Base-by-base conservation (phyloP, 1,284 basidiomycete species). In the Agaricales sp. region DNA sequence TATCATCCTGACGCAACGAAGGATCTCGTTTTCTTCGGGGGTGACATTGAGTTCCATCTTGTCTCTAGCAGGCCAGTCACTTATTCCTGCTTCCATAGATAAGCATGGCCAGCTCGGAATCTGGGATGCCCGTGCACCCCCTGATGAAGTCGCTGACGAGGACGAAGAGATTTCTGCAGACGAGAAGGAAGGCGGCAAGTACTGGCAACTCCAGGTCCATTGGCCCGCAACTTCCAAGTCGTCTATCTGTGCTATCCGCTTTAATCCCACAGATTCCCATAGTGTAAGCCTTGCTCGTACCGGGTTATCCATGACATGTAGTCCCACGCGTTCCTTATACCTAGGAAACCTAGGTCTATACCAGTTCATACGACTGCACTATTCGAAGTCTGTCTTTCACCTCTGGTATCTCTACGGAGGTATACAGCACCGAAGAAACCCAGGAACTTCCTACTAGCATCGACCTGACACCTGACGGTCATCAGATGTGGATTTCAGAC, bases 401-500 rank as follows among this genome's bases (percentile, higher is more conserved):
- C 4, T 76, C 83, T 1, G 82, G 81, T 1, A 63, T 81, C 23
- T 85, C 87, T 1, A 67, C 67, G 22, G 84, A 90, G 59, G 61
- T 90, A 11, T 82, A 75, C 57, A 68, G 77, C 1, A 74, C 72
- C 11, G 75, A 79, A 2, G 77, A 82, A 14, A 61, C 62, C 3
- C 11, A n/a, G 11, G 30, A 35, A 35, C 68, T 89, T 24, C 76
- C 87, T 21, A 76, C 74, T 12, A 80, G 77, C 53, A 67, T 89
- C 48, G 87, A 90, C 55, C 56, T 87, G 14, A 63, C 75, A 1
- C 77, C 80, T 1, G 66, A 67, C 3, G 86, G 87, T 0, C 67
- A 82, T 48, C 86, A 88, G 57, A 75, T 90, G 73, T 90, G 87
- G 87, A 71, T 88, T 47, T 85, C 86, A 0, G 87, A 90, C 58